Conservation (phyloP, 768 basidiomycete genomes). For the Leccinum arenicola region DNA sequence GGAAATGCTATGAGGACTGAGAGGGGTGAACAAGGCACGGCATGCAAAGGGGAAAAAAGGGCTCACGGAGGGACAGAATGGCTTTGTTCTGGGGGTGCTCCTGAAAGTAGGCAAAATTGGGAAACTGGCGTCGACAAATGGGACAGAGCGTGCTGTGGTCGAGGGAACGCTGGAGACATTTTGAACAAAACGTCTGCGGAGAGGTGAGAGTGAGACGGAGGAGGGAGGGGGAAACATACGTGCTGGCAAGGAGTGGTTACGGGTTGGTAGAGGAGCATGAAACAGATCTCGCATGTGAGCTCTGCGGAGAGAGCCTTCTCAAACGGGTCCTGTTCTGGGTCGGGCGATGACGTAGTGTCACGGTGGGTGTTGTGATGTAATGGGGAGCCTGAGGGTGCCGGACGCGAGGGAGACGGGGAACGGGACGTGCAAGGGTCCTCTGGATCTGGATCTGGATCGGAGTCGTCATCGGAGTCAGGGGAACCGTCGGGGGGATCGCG, state of each 20-base stretch:
- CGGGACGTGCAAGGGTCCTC: conserved; percentile 23
- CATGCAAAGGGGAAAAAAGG: conserved; percentile 2
- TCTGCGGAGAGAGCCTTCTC: conserved; percentile 64
- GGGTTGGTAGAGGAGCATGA: conserved; percentile 77
- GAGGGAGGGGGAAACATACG: conserved; percentile 43
- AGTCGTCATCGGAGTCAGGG: conserved; percentile 31
- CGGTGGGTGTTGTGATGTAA: conserved; percentile 28
- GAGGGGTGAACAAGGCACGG: conserved; percentile 5
- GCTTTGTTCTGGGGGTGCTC: conserved; percentile 75
- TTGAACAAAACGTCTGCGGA: conserved; percentile 80
- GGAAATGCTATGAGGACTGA: conserved; percentile 73
- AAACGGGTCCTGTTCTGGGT: conserved; percentile 35
- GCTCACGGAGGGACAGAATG: conserved; percentile 65
- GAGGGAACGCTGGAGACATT: conserved; percentile 85
- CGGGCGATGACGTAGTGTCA: conserved; percentile 27
- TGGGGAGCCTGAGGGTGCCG: conserved; percentile 10
- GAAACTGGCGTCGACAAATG: conserved; percentile 77
- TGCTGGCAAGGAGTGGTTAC: conserved; percentile 96
- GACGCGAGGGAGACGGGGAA: neutral
- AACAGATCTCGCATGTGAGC: conserved; percentile 90
- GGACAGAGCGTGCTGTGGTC: conserved; percentile 86
- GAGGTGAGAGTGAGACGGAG: conserved; percentile 10
- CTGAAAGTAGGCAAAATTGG: conserved; percentile 74
- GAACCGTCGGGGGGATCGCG: conserved; percentile 12
- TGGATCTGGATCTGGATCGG: conserved; percentile 23